phyloP scores from a whole-genome alignment of 306 rosid genomes.

The Phaseolus lunatus region DNA sequence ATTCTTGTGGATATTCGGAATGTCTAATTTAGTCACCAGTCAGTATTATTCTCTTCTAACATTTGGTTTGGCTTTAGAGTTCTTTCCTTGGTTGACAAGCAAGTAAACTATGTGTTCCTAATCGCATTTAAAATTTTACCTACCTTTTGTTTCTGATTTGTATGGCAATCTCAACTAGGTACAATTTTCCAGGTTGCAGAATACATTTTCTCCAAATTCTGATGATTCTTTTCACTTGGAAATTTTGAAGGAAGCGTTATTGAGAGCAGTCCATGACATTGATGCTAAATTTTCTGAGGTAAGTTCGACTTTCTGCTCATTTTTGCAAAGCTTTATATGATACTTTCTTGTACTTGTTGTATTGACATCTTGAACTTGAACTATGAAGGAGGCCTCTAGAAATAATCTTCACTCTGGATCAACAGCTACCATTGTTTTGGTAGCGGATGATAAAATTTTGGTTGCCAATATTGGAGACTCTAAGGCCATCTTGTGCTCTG shows the following conservation, averaged over 20 bases:
- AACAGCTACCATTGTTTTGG: conserved; percentile 75
- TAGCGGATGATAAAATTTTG: conserved; percentile 88
- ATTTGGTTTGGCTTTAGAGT: conserved; percentile 34
- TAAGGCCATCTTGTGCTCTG: conserved; percentile 90
- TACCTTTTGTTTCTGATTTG: conserved; percentile 27
- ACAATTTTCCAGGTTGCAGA: conserved; percentile 73
- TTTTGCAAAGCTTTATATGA: conserved; percentile 27
- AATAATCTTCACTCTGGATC: conserved; percentile 75
- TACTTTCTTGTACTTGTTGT: conserved; percentile 19
- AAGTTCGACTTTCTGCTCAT: conserved; percentile 47
- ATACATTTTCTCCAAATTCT: conserved; percentile 60
- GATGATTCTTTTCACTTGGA: conserved; percentile 83
- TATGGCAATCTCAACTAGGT: conserved; percentile 30
- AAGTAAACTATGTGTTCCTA: conserved; percentile 5
- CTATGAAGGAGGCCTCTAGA: conserved; percentile 84
- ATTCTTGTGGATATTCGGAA: conserved; percentile 1
- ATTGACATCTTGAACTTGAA: conserved; percentile 56
- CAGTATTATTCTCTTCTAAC: conserved; percentile 5
- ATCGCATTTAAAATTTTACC: conserved; percentile 8
- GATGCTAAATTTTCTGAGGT: conserved; percentile 89
- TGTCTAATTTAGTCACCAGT: background rate
- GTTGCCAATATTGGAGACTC: conserved; percentile 98
- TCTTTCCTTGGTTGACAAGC: conserved; percentile 10
- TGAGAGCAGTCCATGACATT: conserved; percentile 87
- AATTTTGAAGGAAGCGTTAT: conserved; percentile 89